A percentile compares a stretch with the other conserved stretches of the same genome.
phyloP scores from a whole-genome alignment of 2,329 filamentous ascomycete species.

The Sporothrix pallida region DNA sequence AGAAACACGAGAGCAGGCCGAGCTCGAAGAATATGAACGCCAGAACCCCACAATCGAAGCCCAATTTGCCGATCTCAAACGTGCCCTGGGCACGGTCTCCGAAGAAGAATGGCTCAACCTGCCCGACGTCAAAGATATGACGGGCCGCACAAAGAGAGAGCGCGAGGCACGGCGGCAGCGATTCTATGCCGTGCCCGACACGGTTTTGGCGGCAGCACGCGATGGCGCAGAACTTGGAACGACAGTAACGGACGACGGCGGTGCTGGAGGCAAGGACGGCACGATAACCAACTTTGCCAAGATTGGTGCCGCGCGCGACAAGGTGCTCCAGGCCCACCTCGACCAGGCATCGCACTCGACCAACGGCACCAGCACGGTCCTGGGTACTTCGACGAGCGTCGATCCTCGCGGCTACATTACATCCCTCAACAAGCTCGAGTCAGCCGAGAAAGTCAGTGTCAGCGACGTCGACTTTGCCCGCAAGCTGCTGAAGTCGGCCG shows the following conservation, averaged over 20 bases:
- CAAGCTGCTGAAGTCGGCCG: conserved; percentile 91
- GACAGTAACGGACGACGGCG: conserved; percentile 82
- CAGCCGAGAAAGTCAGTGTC: conserved; percentile 82
- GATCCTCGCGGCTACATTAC: conserved; percentile 97
- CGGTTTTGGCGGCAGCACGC: conserved; percentile 85
- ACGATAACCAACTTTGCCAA: conserved; percentile 98
- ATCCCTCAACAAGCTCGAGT: conserved; percentile 80
- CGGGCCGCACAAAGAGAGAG: conserved; percentile 85
- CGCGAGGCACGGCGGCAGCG: conserved; percentile 82
- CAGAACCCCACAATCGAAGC: conserved; percentile 98
- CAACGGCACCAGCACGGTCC: conserved; percentile 68
- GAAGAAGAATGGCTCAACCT: conserved; percentile 97
- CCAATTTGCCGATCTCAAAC: conserved; percentile 95
- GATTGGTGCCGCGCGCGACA: conserved; percentile 94
- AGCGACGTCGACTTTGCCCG: conserved; percentile 95
- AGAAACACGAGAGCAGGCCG: conserved; percentile 90
- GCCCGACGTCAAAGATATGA: conserved; percentile 95
- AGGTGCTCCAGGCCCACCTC: conserved; percentile 79
- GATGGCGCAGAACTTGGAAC: conserved; percentile 83
- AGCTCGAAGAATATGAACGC: conserved; percentile 92
- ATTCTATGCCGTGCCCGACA: conserved; percentile 97
- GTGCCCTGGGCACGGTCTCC: conserved; percentile 82
- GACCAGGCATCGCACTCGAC: conserved; percentile 82
- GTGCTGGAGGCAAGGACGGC: conserved; percentile 66
- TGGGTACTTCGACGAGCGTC: conserved; percentile 86